A percentile compares a stretch with the other conserved stretches of the same genome.
Evolutionary conservation across 2,329 filamentous ascomycete genomes (phyloP).

Genomic region (Alternaria novae-zelandiae): DNA sequence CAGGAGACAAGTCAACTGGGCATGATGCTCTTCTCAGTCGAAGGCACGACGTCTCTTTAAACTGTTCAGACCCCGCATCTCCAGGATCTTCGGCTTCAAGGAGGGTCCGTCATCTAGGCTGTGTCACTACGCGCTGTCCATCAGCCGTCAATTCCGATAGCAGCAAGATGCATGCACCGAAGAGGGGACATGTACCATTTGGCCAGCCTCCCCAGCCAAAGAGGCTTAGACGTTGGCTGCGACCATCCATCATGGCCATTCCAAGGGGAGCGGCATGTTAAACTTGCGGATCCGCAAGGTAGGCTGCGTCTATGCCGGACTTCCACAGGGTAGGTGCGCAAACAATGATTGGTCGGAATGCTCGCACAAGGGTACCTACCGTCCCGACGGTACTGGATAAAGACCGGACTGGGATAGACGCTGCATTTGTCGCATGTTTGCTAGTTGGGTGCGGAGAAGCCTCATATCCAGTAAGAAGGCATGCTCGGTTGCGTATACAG

Average conservation of each 20-base stretch:
- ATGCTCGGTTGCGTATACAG: constrained; percentile 19
- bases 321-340: constrained; percentile 12
- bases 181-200: constrained; percentile 33
- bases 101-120: constrained; percentile 31
- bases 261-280: constrained; percentile 12
- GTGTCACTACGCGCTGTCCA: constrained; percentile 17
- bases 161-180: constrained; percentile 28
- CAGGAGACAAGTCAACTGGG: constrained; percentile 43
- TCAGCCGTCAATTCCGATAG: constrained; percentile 20
- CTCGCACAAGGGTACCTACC: constrained; percentile 24
- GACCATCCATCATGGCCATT: constrained; percentile 17
- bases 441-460: constrained; percentile 35
- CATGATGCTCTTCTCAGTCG: constrained; percentile 17
- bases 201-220: constrained; percentile 14
- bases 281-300: constrained; percentile 42
- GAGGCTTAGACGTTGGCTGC: constrained; percentile 12
- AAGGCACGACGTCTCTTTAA: constrained; percentile 34
- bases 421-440: constrained; percentile 21
- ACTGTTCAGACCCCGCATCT: constrained; percentile 40
- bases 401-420: constrained; percentile 27
- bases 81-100: constrained; percentile 26
- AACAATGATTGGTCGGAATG: constrained; percentile 29
- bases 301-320: constrained; percentile 14
- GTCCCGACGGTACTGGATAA: constrained; percentile 24
- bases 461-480: constrained; percentile 15